Base-by-base conservation (phyloP, 1,284 basidiomycete genomes). In the Trametes hirsuta region DNA sequence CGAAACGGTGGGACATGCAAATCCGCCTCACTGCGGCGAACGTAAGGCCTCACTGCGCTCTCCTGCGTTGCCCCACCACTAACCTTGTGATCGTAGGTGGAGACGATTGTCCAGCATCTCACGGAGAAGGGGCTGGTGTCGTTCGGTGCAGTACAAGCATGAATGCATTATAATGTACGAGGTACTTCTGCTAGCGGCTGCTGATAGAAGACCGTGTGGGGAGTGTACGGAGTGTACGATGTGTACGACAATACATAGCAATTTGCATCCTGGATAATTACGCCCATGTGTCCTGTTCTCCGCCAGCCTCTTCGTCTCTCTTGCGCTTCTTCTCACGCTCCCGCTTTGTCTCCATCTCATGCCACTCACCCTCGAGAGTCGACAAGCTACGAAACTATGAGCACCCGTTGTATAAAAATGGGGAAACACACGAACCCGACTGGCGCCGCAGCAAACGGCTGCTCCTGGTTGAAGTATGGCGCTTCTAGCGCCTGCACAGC, bases 361-460 rank as follows among this genome's bases (percentile, higher is more conserved):
- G 95, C 94, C 95, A 97, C 73, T 97, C 95, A 42, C 95, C 95
- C 74, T 93, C 86, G 37, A 93, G 76, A n/a, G 81, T 84, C 11
- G 85, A 81, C 62, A 93, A 76, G 45, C 93, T 94, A 68, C 21
- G 52, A 74, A 66, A 49, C 55, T 42, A 50, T 40, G 22, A 24
- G 15, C 46, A 58, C 57, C 36, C 11, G n/a, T 18, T 55, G 44
- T 46, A 21, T 21, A 49, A 50, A 34, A 44, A 59, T 3, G 40
- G 53, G 61, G 35, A 50, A 14, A n/a, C 6, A 48, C 5, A 83
- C 92, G 59, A 73, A 95, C 94, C 91, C 90, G 35, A 83, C 77
- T 4, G 97, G 97, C 52, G 84, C 80, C 67, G 87, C 84, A 53
- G 94, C 83, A 37, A 73, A 68, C 1, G 97, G 97, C 40, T 84